A percentile compares a stretch with the other conserved stretches of the same genome.
phyloP scores from a whole-genome alignment of 495 filamentous ascomycete genomes.

The Rostrohypoxylon terebratum region DNA sequence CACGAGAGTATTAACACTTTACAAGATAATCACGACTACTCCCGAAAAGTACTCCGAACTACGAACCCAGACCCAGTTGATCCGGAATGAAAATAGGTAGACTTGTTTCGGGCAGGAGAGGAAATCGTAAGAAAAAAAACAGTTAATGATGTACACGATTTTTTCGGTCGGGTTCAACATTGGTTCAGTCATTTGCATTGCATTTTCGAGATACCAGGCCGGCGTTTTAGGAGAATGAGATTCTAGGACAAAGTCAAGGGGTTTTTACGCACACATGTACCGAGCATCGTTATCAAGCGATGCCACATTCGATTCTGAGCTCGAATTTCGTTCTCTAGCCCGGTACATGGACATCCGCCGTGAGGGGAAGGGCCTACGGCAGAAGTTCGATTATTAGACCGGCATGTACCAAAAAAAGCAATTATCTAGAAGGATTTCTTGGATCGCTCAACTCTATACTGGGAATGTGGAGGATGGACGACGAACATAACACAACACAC shows the following conservation, averaged over 20 bases:
- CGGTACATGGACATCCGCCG: slow-evolving; percentile 37
- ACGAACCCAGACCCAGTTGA: slow-evolving; percentile 63
- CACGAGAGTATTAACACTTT: slow-evolving; percentile 66
- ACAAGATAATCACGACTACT: slow-evolving; percentile 69
- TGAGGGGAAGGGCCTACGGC: slow-evolving; percentile 28
- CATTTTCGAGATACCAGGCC: slow-evolving; percentile 58
- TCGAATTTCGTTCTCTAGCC: slow-evolving; percentile 26
- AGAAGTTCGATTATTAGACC: slow-evolving; percentile 28
- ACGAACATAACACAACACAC: slow-evolving; percentile 14
- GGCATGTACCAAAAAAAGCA: slow-evolving; percentile 39
- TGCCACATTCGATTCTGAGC: slow-evolving; percentile 42
- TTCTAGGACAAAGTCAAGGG: slow-evolving; percentile 40
- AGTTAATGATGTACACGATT: slow-evolving; percentile 47
- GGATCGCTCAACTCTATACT: slow-evolving; percentile 22
- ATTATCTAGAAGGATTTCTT: slow-evolving; percentile 39
- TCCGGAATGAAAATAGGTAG: slow-evolving; percentile 27
- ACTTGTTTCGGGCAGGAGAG: slow-evolving; percentile 13
- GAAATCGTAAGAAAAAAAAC: slow-evolving; percentile 22
- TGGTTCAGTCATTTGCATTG: slow-evolving; percentile 48
- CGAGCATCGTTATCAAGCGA: slow-evolving; percentile 32
- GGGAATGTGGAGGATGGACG: slow-evolving; percentile 21
- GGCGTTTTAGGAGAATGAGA: slow-evolving; percentile 52
- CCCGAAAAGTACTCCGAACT: slow-evolving; percentile 64
- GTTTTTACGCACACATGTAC: slow-evolving; percentile 41
- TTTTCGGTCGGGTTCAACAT: slow-evolving; percentile 38